Conservation (phyloP, 805 yeast genomes). For the Metschnikowia lunata region DNA sequence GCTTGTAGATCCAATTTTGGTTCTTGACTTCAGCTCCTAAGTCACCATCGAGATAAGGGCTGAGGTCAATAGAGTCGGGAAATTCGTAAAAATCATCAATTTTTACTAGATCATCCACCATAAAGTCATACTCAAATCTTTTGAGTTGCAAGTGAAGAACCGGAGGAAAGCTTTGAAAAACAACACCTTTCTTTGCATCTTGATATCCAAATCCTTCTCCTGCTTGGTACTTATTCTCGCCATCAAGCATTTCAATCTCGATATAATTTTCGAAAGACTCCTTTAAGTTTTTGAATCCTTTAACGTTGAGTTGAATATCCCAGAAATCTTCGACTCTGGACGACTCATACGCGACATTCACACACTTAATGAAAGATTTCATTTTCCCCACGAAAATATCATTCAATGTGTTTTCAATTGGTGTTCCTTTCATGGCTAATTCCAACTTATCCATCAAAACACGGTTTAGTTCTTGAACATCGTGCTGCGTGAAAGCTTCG, state of each 20-base stretch:
- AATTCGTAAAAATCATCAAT: slow-evolving; percentile 90
- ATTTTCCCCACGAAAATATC: slow-evolving; percentile 92
- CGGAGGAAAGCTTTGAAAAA: slow-evolving; percentile 84
- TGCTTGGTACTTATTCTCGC: slow-evolving; percentile 94
- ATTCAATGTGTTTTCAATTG: slow-evolving; percentile 52
- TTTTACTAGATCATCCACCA: slow-evolving; percentile 81
- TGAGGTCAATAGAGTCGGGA: slow-evolving; percentile 75
- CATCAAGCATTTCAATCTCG: slow-evolving; percentile 83
- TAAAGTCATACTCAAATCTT: slow-evolving; percentile 90
- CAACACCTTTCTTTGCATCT: slow-evolving; percentile 95
- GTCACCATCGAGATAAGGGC: slow-evolving; percentile 69
- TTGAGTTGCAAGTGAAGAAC: slow-evolving; percentile 91
- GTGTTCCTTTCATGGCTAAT: slow-evolving; percentile 83
- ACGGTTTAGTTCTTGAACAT: slow-evolving; percentile 93
- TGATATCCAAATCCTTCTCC: slow-evolving; percentile 80
- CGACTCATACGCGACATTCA: slow-evolving; percentile 89
- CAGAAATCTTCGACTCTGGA: slow-evolving; percentile 91
- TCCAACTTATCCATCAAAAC: slow-evolving; percentile 93
- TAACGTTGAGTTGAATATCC: slow-evolving; percentile 96
- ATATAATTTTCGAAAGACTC: slow-evolving; percentile 83
- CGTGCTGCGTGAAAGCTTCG: slow-evolving; percentile 97
- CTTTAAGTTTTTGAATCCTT: slow-evolving; percentile 65
- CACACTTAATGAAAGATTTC: slow-evolving; percentile 91
- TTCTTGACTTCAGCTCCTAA: slow-evolving; percentile 34
- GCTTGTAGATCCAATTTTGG: slow-evolving; percentile 70